Evolutionary conservation across 75 land plant genomes (phyloP).

Genomic region (Azolla pinnata): DNA sequence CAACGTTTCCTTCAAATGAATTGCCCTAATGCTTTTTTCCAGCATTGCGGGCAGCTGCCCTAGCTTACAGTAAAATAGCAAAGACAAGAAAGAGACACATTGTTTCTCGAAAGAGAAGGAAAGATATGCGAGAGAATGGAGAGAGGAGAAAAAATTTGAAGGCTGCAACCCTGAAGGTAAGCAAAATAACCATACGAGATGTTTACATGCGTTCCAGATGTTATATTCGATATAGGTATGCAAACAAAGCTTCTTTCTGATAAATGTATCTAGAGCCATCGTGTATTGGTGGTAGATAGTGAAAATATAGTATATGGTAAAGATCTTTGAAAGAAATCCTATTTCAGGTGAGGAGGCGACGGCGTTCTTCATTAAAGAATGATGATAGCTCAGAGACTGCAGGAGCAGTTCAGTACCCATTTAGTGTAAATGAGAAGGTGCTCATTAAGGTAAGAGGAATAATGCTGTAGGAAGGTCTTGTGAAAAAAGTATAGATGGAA

Average conservation of each 20-base stretch:
- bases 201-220: neutral
- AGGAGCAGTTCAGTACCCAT: slow-evolving; percentile 32
- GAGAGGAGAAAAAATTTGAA: slow-evolving; percentile 7
- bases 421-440: slow-evolving; percentile 28
- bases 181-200: neutral
- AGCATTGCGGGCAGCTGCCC: slow-evolving; percentile 33
- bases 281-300: neutral
- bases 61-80: slow-evolving; percentile 26
- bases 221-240: neutral
- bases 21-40: too few species aligned
- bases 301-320: too few species aligned
- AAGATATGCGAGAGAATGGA: slow-evolving; percentile 15
- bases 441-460: slow-evolving; percentile 23
- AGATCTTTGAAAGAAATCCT: too few species aligned
- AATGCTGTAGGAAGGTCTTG: neutral
- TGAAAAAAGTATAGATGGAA: neutral
- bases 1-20: too few species aligned
- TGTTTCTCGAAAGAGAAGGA: slow-evolving; percentile 20
- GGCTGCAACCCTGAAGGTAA: neutral
- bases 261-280: neutral
- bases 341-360: slow-evolving; percentile 12
- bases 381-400: slow-evolving; percentile 4
- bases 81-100: slow-evolving; percentile 10
- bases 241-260: neutral
- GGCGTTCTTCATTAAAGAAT: neutral